Percentiles rank a stretch among this genome's conserved stretches.
Evolutionary conservation across 768 basidiomycete species (phyloP).

Genomic region (Suillus lakei): DNA sequence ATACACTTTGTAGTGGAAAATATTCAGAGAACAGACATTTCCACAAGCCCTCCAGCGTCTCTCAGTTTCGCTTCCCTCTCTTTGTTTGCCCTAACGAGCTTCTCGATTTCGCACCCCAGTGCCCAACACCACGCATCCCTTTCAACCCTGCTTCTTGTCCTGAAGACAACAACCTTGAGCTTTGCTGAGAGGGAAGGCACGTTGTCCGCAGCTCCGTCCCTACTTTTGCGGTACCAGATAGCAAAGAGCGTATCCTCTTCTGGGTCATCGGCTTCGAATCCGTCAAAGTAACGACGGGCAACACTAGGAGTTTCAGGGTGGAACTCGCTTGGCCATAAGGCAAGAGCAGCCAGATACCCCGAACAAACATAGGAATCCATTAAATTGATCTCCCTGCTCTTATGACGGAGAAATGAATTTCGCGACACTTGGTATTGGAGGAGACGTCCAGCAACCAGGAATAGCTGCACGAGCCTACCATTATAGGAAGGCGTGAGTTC

Average conservation of each 20-base stretch:
- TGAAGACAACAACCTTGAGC: slow-evolving; percentile 66
- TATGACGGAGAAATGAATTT: slow-evolving; percentile 58
- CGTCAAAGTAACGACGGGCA: slow-evolving; percentile 86
- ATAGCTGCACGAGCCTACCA: slow-evolving; percentile 67
- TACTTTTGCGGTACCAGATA: slow-evolving; percentile 65
- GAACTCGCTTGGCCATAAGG: slow-evolving; percentile 68
- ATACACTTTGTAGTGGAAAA: neutral
- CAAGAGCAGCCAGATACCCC: slow-evolving; percentile 78
- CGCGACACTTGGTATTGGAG: slow-evolving; percentile 72
- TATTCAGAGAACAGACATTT: slow-evolving; percentile 17
- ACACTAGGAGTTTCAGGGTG: slow-evolving; percentile 52
- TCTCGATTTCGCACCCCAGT: slow-evolving; percentile 88
- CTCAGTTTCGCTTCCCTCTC: slow-evolving; percentile 70
- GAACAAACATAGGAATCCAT: slow-evolving; percentile 84
- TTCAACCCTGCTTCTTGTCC: slow-evolving; percentile 83
- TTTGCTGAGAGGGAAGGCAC: slow-evolving; percentile 61
- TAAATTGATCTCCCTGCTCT: slow-evolving; percentile 60
- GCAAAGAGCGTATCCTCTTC: slow-evolving; percentile 90
- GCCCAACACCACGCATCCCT: slow-evolving; percentile 97
- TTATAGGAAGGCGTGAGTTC: neutral
- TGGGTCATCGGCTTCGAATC: slow-evolving; percentile 84
- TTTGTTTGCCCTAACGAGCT: slow-evolving; percentile 61
- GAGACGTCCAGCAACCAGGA: slow-evolving; percentile 77
- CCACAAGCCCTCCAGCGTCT: slow-evolving; percentile 62
- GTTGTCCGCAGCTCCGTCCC: slow-evolving; percentile 19